These are phyloP conservation scores for Hortiboletus rubellus DNA, from an alignment of 1,284 basidiomycete species.

Conservation along the genomic window DNA sequence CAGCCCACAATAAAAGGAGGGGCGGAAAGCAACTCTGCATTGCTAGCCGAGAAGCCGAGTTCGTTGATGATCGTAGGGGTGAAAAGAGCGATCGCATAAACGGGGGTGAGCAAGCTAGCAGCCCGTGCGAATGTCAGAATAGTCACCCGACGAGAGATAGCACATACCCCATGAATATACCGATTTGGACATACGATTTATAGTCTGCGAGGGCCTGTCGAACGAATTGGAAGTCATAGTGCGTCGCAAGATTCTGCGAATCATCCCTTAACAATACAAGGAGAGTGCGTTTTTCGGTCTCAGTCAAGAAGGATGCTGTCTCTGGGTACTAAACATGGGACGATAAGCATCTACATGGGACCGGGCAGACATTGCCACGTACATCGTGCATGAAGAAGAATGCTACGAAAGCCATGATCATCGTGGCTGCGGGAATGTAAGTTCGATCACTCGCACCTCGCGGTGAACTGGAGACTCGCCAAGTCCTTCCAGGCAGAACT, in stretches of 20 bases:
- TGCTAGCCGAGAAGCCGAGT: slow-evolving; percentile 54
- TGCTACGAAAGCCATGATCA: slow-evolving; percentile 38
- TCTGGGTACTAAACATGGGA: background rate
- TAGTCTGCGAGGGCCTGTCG: slow-evolving; percentile 43
- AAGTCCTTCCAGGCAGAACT: slow-evolving; percentile 38
- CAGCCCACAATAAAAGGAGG: slow-evolving; percentile 51
- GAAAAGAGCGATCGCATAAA: slow-evolving; percentile 63
- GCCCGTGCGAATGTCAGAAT: slow-evolving; percentile 8
- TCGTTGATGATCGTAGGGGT: slow-evolving; percentile 55
- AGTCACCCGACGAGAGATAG: background rate
- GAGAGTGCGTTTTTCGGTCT: background rate
- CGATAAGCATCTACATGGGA: background rate
- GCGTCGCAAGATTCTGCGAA: slow-evolving; percentile 8
- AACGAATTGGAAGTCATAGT: slow-evolving; percentile 39
- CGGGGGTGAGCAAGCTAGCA: slow-evolving; percentile 46
- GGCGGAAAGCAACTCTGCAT: slow-evolving; percentile 58
- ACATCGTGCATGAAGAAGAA: slow-evolving; percentile 49
- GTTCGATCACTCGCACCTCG: background rate
- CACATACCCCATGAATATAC: slow-evolving; percentile 45
- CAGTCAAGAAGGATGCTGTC: slow-evolving; percentile 5
- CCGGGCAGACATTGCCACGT: slow-evolving; percentile 1
- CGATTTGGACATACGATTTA: slow-evolving; percentile 44
- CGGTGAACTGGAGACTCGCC: slow-evolving; percentile 5
- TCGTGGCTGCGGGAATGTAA: slow-evolving; percentile 28
- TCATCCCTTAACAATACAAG: slow-evolving; percentile 2